Conservation (phyloP, 495 filamentous ascomycete species). For the Choiromyces venosus region DNA sequence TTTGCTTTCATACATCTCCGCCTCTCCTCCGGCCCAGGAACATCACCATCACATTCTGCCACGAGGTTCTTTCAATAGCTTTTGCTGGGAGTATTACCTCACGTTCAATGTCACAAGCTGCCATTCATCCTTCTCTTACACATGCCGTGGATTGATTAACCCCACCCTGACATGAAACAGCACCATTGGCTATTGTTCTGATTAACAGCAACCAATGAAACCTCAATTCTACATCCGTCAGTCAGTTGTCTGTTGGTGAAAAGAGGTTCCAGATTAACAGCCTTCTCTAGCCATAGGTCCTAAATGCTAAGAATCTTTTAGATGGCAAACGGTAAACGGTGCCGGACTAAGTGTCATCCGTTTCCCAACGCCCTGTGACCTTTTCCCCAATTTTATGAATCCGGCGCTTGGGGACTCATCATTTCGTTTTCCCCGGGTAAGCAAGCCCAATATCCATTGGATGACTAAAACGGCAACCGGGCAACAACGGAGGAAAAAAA, state of each 20-base stretch:
- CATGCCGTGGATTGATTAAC: background rate
- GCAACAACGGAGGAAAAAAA: background rate
- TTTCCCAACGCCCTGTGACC: background rate
- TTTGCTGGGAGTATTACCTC: background rate
- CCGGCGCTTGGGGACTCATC: background rate
- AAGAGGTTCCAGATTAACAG: background rate
- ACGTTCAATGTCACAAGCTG: background rate
- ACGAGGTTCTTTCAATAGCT: background rate
- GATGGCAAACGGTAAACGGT: background rate
- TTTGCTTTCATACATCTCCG: background rate
- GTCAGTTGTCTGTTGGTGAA: background rate
- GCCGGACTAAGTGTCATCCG: background rate
- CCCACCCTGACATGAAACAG: background rate
- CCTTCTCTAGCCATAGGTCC: background rate
- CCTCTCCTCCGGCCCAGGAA: background rate
- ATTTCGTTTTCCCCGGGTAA: background rate
- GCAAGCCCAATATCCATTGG: background rate
- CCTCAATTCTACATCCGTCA: background rate
- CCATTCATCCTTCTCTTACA: background rate
- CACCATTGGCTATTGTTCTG: background rate
- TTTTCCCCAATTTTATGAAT: background rate
- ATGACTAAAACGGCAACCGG: background rate
- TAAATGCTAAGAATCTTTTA: background rate
- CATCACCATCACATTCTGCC: background rate
- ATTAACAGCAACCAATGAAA: background rate